phyloP scores from a whole-genome alignment of 805 yeast species.

The Kregervanrija delftensis region DNA sequence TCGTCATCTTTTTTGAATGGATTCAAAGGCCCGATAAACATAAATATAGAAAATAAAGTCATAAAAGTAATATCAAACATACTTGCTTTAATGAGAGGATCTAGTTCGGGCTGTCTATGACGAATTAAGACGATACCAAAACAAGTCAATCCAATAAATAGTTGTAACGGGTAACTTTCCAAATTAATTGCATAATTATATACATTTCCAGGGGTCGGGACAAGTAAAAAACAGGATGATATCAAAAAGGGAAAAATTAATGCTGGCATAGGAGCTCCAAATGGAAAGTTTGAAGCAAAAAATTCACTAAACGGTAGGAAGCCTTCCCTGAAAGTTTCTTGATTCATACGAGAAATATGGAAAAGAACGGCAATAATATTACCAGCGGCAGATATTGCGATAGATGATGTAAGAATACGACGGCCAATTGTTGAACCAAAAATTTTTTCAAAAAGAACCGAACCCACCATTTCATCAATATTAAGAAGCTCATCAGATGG shows the following conservation, averaged over 20 bases:
- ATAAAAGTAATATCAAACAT: slow-evolving; percentile 41
- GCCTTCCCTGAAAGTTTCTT: slow-evolving; percentile 52
- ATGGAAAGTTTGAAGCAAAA: slow-evolving; percentile 50
- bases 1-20: slow-evolving; percentile 32
- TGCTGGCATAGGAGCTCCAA: slow-evolving; percentile 45
- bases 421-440: slow-evolving; percentile 45
- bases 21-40: slow-evolving; percentile 44
- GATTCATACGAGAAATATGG: slow-evolving; percentile 46
- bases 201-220: slow-evolving; percentile 42
- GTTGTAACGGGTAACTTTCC: slow-evolving; percentile 45
- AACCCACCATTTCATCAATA: slow-evolving; percentile 46
- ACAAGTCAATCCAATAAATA: slow-evolving; percentile 46
- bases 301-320: slow-evolving; percentile 42
- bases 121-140: slow-evolving; percentile 53
- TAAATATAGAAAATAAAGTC: slow-evolving; percentile 37
- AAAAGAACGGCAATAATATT: slow-evolving; percentile 49
- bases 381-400: slow-evolving; percentile 51
- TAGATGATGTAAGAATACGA: slow-evolving; percentile 38
- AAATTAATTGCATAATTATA: slow-evolving; percentile 45
- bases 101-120: slow-evolving; percentile 39
- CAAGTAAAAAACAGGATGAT: slow-evolving; percentile 33
- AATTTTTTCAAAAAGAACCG: slow-evolving; percentile 42
- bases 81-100: slow-evolving; percentile 47
- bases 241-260: slow-evolving; percentile 36
- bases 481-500: slow-evolving; percentile 38